Conservation (phyloP, 306 rosid genomes). For the Macrotyloma uniflorum region DNA sequence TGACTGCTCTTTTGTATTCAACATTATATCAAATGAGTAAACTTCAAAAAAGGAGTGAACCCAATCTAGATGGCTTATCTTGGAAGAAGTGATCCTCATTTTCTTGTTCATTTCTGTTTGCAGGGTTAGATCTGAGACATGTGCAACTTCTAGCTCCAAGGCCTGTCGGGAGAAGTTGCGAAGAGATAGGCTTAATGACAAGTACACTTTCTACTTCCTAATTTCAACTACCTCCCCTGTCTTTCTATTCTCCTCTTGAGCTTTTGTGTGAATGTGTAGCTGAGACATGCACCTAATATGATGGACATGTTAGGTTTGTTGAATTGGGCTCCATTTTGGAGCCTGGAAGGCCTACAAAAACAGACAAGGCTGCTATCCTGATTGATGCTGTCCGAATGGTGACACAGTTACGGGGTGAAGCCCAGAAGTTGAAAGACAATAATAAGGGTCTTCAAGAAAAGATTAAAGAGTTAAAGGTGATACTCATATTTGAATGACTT, state of each 20-base stretch:
- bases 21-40: not conserved
- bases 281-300: constrained; percentile 36
- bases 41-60: not conserved
- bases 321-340: constrained; percentile 88
- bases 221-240: constrained; percentile 15
- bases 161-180: constrained; percentile 97
- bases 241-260: not conserved
- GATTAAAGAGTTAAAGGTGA: constrained; percentile 92
- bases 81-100: not conserved
- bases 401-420: constrained; percentile 84
- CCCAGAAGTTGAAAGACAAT: constrained; percentile 85
- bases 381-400: constrained; percentile 93
- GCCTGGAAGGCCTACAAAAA: constrained; percentile 91
- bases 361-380: constrained; percentile 91
- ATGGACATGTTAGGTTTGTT: constrained; percentile 70
- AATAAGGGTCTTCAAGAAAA: constrained; percentile 87
- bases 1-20: not conserved
- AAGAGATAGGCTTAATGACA: constrained; percentile 95
- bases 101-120: constrained; percentile 35
- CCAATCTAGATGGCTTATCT: constrained; percentile 5
- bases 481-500: not conserved
- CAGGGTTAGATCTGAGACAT: constrained; percentile 84
- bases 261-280: constrained; percentile 22
- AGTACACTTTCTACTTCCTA: constrained; percentile 47
- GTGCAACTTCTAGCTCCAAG: constrained; percentile 79